Conservation (phyloP, 352 stramenopile genomes). For the Thalassiosira mediterranea region DNA sequence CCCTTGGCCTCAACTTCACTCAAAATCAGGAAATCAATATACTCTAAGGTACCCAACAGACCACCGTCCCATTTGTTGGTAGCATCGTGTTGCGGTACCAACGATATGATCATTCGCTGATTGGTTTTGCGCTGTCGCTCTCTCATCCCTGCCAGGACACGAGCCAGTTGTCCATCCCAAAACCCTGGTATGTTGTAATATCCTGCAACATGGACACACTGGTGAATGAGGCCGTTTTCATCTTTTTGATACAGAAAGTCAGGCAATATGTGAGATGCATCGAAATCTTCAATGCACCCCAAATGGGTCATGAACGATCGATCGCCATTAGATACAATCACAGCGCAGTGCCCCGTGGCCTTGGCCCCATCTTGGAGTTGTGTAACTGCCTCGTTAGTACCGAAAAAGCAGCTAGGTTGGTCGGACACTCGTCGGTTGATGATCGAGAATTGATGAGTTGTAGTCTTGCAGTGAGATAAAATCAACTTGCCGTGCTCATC, state of each 20-base stretch:
- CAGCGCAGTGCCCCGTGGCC: constrained; percentile 71
- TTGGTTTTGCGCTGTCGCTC: too few relatives aligned
- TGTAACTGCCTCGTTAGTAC: constrained; percentile 3
- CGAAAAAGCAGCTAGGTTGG: constrained; percentile 24
- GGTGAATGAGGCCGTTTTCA: constrained; percentile 34
- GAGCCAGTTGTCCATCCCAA: constrained; percentile 60
- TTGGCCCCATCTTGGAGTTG: constrained; percentile 12
- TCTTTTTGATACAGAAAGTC: too few relatives aligned
- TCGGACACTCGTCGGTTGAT: constrained; percentile 58
- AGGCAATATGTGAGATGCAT: constrained; percentile 53
- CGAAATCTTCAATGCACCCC: constrained; percentile 68
- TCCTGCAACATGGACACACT: constrained; percentile 74
- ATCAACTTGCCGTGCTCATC: constrained; percentile 74
- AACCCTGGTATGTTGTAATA: constrained; percentile 78
- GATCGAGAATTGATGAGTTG: constrained; percentile 59
- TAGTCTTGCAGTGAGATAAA: constrained; percentile 51
- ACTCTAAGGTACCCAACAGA: constrained; percentile 44
- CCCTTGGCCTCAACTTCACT: constrained; percentile 72
- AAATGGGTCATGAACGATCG: constrained; percentile 77
- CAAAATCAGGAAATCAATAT: constrained; percentile 75
- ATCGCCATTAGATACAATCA: constrained; percentile 68
- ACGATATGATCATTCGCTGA: constrained; percentile 51
- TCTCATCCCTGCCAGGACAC: constrained; percentile 52
- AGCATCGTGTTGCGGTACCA: constrained; percentile 77
- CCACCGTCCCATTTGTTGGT: constrained; percentile 69